Base-by-base conservation (phyloP, 768 basidiomycete genomes). In the Tubosaeta sp. region DNA sequence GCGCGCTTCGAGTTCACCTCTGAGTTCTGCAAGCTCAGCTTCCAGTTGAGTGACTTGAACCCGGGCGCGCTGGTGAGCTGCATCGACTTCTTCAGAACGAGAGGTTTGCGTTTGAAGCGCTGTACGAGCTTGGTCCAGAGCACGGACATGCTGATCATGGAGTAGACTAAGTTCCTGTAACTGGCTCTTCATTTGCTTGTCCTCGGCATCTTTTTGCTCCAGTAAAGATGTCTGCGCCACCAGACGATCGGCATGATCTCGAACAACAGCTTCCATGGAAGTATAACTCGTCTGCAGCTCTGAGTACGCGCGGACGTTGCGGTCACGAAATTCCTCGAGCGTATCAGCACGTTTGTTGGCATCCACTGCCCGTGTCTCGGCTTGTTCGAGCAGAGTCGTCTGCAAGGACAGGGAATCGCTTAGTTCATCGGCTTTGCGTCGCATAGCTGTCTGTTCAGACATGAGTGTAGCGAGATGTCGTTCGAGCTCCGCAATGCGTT, bases 141-240 rank as follows among this genome's bases (percentile, higher is more conserved):
- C 85, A 19, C 85, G 85, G 45, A 97, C 73, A 65, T 97, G 93
- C 63, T 92, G 86, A 45, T 95, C 91, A 22, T 85, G 81, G 7
- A 85, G 82, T 7, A 76, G 72, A 6, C 74, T 70, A 33, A 94
- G 75, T 46, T 92, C 88, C 12, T 88, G 86, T 17, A 91, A 72
- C 68, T 91, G 84, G 5, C 75, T 72, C 51, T 80, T 81, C 19
- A 84, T 68, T 48, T 78, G 76, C 51, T 81, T 69, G 52, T 84
- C 77, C 43, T 98, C 95, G 0, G 87, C 89, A 56, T 92, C 87
- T 48, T 80, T 81, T 68, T 89, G 88, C 59, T 92, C 85, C 12
- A 86, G 66, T 39, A 83, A 64, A 8, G 91, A 90, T 8, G 83
- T 84, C 54, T 93, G 84, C 1, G 80, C 72, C 11, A 94, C 72